phyloP scores from a whole-genome alignment of 768 basidiomycete species.

The Pleurotus giganteus region DNA sequence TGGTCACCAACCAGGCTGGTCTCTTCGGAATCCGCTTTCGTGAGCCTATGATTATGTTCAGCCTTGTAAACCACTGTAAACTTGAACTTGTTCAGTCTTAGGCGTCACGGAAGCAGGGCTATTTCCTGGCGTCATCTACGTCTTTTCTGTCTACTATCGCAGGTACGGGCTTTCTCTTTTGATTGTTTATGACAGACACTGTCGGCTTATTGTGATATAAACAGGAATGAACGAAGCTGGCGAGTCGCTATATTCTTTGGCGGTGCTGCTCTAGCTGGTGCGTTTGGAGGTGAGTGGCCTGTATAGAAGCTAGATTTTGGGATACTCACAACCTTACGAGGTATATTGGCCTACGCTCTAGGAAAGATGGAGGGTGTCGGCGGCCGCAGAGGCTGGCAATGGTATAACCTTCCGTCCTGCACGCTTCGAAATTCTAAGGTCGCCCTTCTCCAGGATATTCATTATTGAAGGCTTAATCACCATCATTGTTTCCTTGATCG shows the following conservation, averaged over 20 bases:
- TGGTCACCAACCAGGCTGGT: conserved; percentile 51
- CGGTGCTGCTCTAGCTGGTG: conserved; percentile 60
- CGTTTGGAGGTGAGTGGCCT: conserved; percentile 50
- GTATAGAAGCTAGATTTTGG: not conserved
- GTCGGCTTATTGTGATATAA: not conserved
- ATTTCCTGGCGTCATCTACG: conserved; percentile 56
- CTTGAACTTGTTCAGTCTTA: conserved; percentile 37
- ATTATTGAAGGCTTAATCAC: conserved; percentile 58
- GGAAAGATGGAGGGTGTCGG: conserved; percentile 61
- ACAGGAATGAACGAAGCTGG: conserved; percentile 55
- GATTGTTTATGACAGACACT: not conserved
- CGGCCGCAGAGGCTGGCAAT: conserved; percentile 61
- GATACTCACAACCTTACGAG: conserved; percentile 21
- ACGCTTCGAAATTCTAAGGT: not conserved
- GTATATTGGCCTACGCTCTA: conserved; percentile 56
- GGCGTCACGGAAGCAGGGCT: conserved; percentile 60
- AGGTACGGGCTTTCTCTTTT: conserved; percentile 23
- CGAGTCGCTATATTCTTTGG: conserved; percentile 64
- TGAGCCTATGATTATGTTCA: conserved; percentile 22
- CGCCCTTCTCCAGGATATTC: conserved; percentile 43
- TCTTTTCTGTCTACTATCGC: conserved; percentile 60
- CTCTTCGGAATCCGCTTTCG: conserved; percentile 55
- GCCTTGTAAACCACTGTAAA: not conserved
- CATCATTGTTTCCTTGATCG: conserved; percentile 39
- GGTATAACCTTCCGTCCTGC: conserved; percentile 27